Base-by-base conservation (phyloP, 768 basidiomycete genomes). In the Chalciporus chontae region DNA sequence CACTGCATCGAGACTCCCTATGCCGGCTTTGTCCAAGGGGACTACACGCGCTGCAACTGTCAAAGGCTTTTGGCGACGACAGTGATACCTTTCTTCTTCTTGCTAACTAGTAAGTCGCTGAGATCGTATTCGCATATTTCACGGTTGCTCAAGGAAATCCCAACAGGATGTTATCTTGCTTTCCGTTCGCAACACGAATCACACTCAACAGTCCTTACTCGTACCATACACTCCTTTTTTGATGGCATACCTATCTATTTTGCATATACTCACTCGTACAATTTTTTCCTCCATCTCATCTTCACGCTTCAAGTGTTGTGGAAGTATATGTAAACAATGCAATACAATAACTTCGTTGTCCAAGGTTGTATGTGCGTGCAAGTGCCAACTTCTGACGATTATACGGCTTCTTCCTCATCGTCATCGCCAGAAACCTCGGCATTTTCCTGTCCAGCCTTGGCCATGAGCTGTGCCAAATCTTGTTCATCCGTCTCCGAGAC, bases 401-500 rank as follows among this genome's bases (percentile, higher is more conserved):
- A 66, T 19, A 51, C 8, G 5, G 56, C 75, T 11, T 80, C 87
- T 6, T 90, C 87, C 1, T 89, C 93, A 41, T 87, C 85, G 58
- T 95, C 93, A 67, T 97, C 93, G 47, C 94, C 95, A 13, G 91
- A 93, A 1, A 97, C 91, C 64, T 99, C 94, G 5, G 85, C 90
- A 66, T 99, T 99, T 72, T 96, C 95, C 65, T 83, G 79, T 51
- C 87, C 87, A 17, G 87, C 94, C 69, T 92, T 90, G 34, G 88
- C 91, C 95, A 99, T 97, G 61, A 96, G 87, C 56, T 93, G 89
- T 1, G 93, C 94, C 55, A 99, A 81, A 66, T 97, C 96, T 57
- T 93, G 89, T 69, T 99, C 96, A 72, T 99, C 96, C 5, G 90
- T 90, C 69, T 97, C 96, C 21, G 91, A 94, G 32, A 99, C 88